These are phyloP conservation scores for Cystofilobasidium capitatum DNA, from an alignment of 768 basidiomycete species.

Conservation along the genomic window DNA sequence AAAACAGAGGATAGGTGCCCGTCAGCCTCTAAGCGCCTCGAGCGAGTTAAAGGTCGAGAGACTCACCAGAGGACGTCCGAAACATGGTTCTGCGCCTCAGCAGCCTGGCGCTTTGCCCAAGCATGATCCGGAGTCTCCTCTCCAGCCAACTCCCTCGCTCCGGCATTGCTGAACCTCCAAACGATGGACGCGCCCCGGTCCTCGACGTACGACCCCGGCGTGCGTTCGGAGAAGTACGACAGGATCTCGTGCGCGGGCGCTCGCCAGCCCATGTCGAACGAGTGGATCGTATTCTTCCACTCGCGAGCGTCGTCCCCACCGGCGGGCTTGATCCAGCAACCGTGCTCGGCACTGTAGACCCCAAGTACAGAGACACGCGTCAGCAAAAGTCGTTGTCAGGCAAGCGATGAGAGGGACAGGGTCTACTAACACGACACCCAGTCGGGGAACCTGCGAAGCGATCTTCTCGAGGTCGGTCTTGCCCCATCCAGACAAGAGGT, in stretches of 20 bases:
- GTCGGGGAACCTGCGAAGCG: conserved; percentile 51
- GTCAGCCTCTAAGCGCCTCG: too few relatives aligned
- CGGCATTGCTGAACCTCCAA: conserved; percentile 68
- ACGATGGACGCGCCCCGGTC: conserved; percentile 71
- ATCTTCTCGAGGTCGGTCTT: conserved; percentile 57
- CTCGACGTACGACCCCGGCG: conserved; percentile 74
- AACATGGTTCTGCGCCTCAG: conserved; percentile 85
- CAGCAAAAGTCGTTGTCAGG: too few relatives aligned
- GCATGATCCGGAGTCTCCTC: conserved; percentile 49
- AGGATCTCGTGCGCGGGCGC: conserved; percentile 68
- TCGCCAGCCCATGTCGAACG: conserved; percentile 74
- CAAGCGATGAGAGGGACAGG: too few relatives aligned
- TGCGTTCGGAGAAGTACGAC: conserved; percentile 78
- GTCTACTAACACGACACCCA: conserved; percentile 67
- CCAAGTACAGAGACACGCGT: neutral
- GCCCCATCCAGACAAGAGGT: conserved; percentile 67
- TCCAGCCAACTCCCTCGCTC: conserved; percentile 30
- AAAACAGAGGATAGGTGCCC: neutral
- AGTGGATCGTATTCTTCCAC: conserved; percentile 75
- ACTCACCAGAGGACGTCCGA: conserved; percentile 41
- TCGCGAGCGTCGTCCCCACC: conserved; percentile 37
- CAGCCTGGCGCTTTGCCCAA: conserved; percentile 79
- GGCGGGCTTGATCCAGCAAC: conserved; percentile 66
- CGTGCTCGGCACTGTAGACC: conserved; percentile 64
- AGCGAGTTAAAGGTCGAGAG: neutral